These are phyloP conservation scores for Pythium folliculosum DNA, from an alignment of 352 stramenopile genomes.

Conservation along the genomic window DNA sequence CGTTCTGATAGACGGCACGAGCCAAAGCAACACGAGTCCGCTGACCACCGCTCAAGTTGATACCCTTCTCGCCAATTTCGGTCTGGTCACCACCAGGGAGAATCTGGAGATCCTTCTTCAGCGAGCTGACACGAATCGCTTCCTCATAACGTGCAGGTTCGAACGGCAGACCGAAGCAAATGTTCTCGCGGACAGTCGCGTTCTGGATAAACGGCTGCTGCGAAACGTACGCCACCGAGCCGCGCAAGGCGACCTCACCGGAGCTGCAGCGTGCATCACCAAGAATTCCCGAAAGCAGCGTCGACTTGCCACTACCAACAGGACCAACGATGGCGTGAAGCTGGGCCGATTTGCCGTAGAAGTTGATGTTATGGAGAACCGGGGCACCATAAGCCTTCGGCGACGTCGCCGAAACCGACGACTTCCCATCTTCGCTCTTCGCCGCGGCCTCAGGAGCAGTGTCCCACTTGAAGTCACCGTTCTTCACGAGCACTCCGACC, in stretches of 20 bases:
- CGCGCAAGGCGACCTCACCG: slow-evolving; percentile 35
- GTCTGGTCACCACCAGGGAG: slow-evolving; percentile 94
- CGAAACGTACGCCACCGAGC: slow-evolving; percentile 52
- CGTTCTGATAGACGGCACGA: slow-evolving; percentile 92
- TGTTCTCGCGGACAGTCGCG: slow-evolving; percentile 50
- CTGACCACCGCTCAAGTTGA: slow-evolving; percentile 97
- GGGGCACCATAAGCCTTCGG: slow-evolving; percentile 33
- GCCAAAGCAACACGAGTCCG: slow-evolving; percentile 93
- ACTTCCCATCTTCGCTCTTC: slow-evolving; percentile 43
- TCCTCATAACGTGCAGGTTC: slow-evolving; percentile 41
- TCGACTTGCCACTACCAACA: slow-evolving; percentile 89
- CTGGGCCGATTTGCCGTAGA: slow-evolving; percentile 70
- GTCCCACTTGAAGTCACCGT: slow-evolving; percentile 74
- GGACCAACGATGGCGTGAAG: slow-evolving; percentile 78
- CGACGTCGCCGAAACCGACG: slow-evolving; percentile 41
- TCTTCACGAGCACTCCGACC: slow-evolving; percentile 51
- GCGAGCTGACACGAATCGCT: slow-evolving; percentile 59
- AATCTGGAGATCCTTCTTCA: slow-evolving; percentile 88
- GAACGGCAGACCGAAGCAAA: slow-evolving; percentile 47
- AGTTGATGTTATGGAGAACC: slow-evolving; percentile 54
- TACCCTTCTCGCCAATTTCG: slow-evolving; percentile 98
- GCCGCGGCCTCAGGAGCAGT: slow-evolving; percentile 20
- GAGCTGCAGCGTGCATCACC: slow-evolving; percentile 39
- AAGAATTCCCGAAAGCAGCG: slow-evolving; percentile 48
- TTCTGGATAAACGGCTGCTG: slow-evolving; percentile 62